These are phyloP conservation scores for Darksidea phi DNA, from an alignment of 495 filamentous ascomycete genomes.

Conservation along the genomic window DNA sequence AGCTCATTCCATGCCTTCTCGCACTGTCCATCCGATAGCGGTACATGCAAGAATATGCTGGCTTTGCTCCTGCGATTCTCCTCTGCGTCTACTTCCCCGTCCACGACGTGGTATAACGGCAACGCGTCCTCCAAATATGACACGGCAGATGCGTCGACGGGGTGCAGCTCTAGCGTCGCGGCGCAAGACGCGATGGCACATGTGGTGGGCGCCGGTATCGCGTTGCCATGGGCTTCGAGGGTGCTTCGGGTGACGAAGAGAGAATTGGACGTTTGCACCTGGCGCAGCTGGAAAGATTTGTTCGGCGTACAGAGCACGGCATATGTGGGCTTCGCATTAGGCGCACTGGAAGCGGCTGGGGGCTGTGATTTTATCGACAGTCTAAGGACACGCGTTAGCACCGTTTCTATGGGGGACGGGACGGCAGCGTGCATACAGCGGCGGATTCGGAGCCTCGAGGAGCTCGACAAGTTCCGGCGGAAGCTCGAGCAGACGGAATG, in stretches of 20 bases:
- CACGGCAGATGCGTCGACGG: slow-evolving; percentile 27
- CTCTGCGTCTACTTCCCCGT: slow-evolving; percentile 26
- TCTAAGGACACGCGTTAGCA: slow-evolving; percentile 46
- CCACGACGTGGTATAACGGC: slow-evolving; percentile 35
- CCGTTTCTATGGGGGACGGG: background rate
- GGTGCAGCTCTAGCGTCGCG: slow-evolving; percentile 65
- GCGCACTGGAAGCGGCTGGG: slow-evolving; percentile 37
- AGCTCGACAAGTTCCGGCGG: slow-evolving; percentile 69
- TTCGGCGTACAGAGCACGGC: slow-evolving; percentile 70
- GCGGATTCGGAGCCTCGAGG: slow-evolving; percentile 44
- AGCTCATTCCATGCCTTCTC: slow-evolving; percentile 40
- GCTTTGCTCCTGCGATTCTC: slow-evolving; percentile 35
- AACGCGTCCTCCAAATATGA: slow-evolving; percentile 36
- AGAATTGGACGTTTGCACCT: slow-evolving; percentile 89
- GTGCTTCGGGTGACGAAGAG: slow-evolving; percentile 66
- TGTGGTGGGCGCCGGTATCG: slow-evolving; percentile 47
- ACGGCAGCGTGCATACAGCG: slow-evolving; percentile 30
- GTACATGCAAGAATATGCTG: slow-evolving; percentile 43
- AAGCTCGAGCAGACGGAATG: slow-evolving; percentile 78
- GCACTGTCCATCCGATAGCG: slow-evolving; percentile 44
- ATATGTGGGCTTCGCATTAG: slow-evolving; percentile 50
- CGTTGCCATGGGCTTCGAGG: slow-evolving; percentile 31
- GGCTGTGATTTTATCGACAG: slow-evolving; percentile 62
- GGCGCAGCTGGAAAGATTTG: slow-evolving; percentile 75
- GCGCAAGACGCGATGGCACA: slow-evolving; percentile 67